A percentile compares a stretch with the other conserved stretches of the same genome.
Conservation (phyloP, 768 basidiomycete genomes). For the Trametes maxima region DNA sequence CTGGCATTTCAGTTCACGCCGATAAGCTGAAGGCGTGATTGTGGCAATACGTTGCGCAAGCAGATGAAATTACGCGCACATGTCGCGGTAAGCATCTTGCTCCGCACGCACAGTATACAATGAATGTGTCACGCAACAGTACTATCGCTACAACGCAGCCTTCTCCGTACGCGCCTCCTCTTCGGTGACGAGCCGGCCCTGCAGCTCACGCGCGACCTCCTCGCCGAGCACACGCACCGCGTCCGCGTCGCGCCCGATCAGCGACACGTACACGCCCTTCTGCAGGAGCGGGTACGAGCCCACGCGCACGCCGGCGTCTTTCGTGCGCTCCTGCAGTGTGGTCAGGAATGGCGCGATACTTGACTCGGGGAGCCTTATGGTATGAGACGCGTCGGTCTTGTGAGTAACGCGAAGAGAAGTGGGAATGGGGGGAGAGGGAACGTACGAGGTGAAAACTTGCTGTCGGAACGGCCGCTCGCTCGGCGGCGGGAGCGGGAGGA, state of each 20-base stretch:
- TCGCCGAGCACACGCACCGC: constrained; percentile 57
- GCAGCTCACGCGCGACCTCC: constrained; percentile 62
- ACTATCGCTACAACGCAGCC: constrained; percentile 20
- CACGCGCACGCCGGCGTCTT: constrained; percentile 75
- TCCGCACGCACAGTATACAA: too few relatives aligned
- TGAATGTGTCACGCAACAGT: not conserved
- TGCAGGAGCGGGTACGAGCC: constrained; percentile 72
- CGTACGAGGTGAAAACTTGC: constrained; percentile 82
- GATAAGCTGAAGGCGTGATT: not conserved
- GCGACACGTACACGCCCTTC: constrained; percentile 64
- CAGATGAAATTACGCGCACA: not conserved
- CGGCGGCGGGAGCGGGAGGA: constrained; percentile 77
- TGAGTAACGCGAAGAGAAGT: not conserved
- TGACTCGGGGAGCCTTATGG: constrained; percentile 71
- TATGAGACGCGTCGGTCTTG: not conserved
- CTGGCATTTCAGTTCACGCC: not conserved
- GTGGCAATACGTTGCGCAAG: not conserved
- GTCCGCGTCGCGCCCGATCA: constrained; percentile 51
- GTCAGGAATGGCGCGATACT: constrained; percentile 88
- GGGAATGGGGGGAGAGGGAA: constrained; percentile 21
- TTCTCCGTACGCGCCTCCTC: constrained; percentile 57
- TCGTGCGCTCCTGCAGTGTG: constrained; percentile 70
- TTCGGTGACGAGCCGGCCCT: constrained; percentile 62
- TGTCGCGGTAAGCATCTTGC: too few relatives aligned
- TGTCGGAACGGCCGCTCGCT: constrained; percentile 74